Evolutionary conservation across 495 filamentous ascomycete species (phyloP).

Genomic region (Glarea lozoyensis): DNA sequence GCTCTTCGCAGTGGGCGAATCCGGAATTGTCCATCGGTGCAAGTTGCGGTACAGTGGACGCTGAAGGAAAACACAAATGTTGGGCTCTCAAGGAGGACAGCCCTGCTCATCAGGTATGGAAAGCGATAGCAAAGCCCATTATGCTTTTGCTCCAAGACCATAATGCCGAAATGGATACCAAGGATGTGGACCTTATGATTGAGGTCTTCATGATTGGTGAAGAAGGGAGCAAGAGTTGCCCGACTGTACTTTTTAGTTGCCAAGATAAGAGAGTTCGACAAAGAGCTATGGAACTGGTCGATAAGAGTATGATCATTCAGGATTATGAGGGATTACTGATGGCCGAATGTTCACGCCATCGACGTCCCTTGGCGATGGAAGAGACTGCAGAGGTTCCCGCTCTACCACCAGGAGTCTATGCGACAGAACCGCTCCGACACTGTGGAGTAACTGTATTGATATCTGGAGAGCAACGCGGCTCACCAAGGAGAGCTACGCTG

Average conservation of each 20-base stretch:
- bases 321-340: conserved; percentile 5
- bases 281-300: conserved; percentile 7
- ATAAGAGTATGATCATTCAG: background rate
- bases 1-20: conserved; percentile 5
- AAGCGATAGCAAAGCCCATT: background rate
- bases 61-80: background rate
- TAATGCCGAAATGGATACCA: conserved; percentile 3
- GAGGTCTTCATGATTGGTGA: conserved; percentile 15
- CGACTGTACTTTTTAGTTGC: conserved; percentile 13
- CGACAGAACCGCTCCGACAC: background rate
- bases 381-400: background rate
- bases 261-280: conserved; percentile 4
- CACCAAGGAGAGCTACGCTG: conserved; percentile 1
- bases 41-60: background rate
- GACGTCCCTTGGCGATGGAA: background rate
- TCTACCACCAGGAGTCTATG: background rate
- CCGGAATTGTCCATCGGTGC: conserved; percentile 10
- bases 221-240: background rate
- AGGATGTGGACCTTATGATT: conserved; percentile 5
- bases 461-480: background rate
- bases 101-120: conserved; percentile 3
- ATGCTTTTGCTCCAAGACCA: conserved; percentile 3
- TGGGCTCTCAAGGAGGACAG: conserved; percentile 9
- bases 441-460: conserved; percentile 4
- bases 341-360: conserved; percentile 7